phyloP scores from a whole-genome alignment of 2,329 filamentous ascomycete species.

The Furcasterigmium sp. region DNA sequence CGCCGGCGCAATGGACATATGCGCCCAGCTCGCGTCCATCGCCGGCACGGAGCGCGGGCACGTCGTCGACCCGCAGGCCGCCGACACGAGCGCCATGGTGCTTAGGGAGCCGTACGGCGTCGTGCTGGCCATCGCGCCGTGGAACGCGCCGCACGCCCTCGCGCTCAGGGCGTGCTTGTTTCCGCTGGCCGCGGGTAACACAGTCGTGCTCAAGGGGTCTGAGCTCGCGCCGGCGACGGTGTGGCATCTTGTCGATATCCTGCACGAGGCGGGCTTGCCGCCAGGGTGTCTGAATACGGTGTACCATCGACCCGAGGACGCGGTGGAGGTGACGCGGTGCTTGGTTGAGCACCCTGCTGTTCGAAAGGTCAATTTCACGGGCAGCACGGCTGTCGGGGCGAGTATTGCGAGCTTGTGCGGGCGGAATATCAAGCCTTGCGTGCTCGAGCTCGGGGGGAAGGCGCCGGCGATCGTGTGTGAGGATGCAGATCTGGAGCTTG shows the following conservation, averaged over 20 bases:
- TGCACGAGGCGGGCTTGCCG: constrained; percentile 72
- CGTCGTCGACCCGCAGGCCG: constrained; percentile 31
- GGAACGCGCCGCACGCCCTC: constrained; percentile 59
- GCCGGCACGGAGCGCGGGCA: constrained; percentile 24
- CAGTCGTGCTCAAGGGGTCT: constrained; percentile 66
- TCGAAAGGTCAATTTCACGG: constrained; percentile 84
- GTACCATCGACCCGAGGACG: constrained; percentile 59
- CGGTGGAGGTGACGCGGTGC: constrained; percentile 58
- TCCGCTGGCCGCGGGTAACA: constrained; percentile 75
- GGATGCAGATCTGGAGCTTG: constrained; percentile 70
- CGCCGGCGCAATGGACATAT: constrained; percentile 21
- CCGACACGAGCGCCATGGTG: constrained; percentile 51
- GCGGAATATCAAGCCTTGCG: constrained; percentile 69
- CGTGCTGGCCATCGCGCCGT: constrained; percentile 73
- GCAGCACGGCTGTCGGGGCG: constrained; percentile 66
- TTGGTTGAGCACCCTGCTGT: constrained; percentile 63
- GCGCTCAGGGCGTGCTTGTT: constrained; percentile 51
- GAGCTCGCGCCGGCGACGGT: constrained; percentile 62
- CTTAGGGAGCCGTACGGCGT: constrained; percentile 73
- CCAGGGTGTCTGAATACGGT: constrained; percentile 70
- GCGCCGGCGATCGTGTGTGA: constrained; percentile 72
- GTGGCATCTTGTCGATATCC: constrained; percentile 55
- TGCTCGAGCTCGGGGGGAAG: constrained; percentile 82
- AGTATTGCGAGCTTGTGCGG: constrained; percentile 68
- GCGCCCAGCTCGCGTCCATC: constrained; percentile 32